A percentile compares a stretch with the other conserved stretches of the same genome.
phyloP scores from a whole-genome alignment of 139 green algal genomes.

The Deuterostichococcus epilithicus region DNA sequence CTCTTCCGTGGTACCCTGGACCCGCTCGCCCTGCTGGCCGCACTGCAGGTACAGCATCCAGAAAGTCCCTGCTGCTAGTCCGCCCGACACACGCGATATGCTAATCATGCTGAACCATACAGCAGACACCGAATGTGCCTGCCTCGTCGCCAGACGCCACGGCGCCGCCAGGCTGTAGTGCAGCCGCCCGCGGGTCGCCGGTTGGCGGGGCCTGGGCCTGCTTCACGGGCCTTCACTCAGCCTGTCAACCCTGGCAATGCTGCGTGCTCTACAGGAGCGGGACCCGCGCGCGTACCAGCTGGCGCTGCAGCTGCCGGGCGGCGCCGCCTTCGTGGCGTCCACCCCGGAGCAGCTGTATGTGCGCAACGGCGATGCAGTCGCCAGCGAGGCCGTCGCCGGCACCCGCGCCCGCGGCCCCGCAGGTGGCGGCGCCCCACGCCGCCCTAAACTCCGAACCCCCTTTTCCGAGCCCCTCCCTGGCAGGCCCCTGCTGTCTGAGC shows the following conservation, averaged over 20 bases:
- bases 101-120: too few species aligned
- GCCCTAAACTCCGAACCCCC: neutral
- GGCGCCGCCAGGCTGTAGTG: too few species aligned
- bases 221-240: too few species aligned
- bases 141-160: too few species aligned
- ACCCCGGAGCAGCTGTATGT: slow-evolving; percentile 92
- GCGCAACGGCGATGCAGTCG: slow-evolving; percentile 57
- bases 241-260: neutral
- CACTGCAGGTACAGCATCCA: slow-evolving; percentile 63
- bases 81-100: too few species aligned
- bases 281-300: slow-evolving; percentile 91
- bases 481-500: too few species aligned
- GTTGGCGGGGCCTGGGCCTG: too few species aligned
- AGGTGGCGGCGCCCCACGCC: slow-evolving; percentile 20
- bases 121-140: too few species aligned
- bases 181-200: too few species aligned
- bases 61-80: too few species aligned
- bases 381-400: slow-evolving; percentile 89
- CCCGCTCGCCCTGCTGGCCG: slow-evolving; percentile 59
- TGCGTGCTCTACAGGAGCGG: slow-evolving; percentile 43
- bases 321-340: slow-evolving; percentile 78
- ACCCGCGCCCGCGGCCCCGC: slow-evolving; percentile 68
- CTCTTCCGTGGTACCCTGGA: slow-evolving; percentile 44
- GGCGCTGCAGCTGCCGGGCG: slow-evolving; percentile 49
- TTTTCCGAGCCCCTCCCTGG: too few species aligned